phyloP scores from a whole-genome alignment of 2,329 filamentous ascomycete genomes.

The Alternaria ethzedia region DNA sequence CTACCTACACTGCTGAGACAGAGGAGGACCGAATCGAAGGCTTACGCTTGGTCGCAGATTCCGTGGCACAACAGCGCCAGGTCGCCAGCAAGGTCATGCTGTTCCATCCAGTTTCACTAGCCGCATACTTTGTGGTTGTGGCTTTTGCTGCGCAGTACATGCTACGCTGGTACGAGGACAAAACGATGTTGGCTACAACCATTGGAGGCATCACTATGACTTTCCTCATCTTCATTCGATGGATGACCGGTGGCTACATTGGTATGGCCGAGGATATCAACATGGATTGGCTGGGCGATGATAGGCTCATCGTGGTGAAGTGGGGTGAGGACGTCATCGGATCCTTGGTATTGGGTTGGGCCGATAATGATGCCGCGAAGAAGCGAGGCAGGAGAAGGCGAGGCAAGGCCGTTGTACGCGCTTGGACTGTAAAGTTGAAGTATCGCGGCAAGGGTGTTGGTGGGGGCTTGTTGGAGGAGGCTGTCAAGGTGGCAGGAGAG shows the following conservation, averaged over 20 bases:
- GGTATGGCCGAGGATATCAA: constrained; percentile 65
- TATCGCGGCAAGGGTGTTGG: constrained; percentile 78
- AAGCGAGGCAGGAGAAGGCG: constrained; percentile 58
- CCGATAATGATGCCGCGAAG: constrained; percentile 55
- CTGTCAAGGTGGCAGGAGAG: constrained; percentile 70
- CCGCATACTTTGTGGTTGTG: constrained; percentile 48
- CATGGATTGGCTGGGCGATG: constrained; percentile 66
- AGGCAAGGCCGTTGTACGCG: constrained; percentile 74
- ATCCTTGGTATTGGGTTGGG: constrained; percentile 71
- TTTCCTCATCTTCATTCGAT: constrained; percentile 67
- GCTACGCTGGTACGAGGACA: constrained; percentile 55
- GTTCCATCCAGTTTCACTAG: constrained; percentile 46
- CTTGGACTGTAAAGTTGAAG: constrained; percentile 77
- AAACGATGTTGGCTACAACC: constrained; percentile 64
- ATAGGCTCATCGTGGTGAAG: constrained; percentile 65
- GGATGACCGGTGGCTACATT: constrained; percentile 67
- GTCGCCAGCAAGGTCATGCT: constrained; percentile 65
- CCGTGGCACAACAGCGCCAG: constrained; percentile 81
- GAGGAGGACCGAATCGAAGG: constrained; percentile 69
- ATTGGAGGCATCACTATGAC: constrained; percentile 67
- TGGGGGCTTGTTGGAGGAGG: constrained; percentile 73
- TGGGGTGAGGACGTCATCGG: constrained; percentile 74
- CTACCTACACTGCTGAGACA: constrained; percentile 59
- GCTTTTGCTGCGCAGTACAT: constrained; percentile 50
- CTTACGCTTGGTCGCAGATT: constrained; percentile 78